phyloP scores from a whole-genome alignment of 202 grass and related monocot genomes.

The Saccharum hybrid region DNA sequence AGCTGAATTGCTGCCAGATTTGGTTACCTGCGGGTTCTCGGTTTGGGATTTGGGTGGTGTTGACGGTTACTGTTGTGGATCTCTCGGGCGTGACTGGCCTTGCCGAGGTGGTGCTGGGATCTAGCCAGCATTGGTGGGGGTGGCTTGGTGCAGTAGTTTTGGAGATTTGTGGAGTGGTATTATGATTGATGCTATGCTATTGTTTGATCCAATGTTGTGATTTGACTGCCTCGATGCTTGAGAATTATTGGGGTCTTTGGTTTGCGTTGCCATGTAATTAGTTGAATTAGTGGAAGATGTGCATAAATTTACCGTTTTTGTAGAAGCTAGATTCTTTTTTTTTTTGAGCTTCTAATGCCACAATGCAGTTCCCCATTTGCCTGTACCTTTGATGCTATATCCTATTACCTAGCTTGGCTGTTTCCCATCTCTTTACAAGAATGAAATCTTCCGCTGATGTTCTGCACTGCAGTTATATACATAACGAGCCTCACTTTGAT shows the following conservation, averaged over 20 bases:
- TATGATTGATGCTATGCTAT: neutral
- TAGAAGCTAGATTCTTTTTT: neutral
- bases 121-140: conserved; percentile 26
- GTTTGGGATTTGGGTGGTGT: conserved; percentile 24
- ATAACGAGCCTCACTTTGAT: neutral
- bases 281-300: neutral
- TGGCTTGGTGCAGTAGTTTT: neutral
- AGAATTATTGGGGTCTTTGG: neutral
- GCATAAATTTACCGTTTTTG: neutral
- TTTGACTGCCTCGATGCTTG: neutral
- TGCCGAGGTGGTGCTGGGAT: conserved; percentile 13
- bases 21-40: neutral
- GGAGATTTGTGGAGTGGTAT: neutral
- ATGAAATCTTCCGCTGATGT: neutral
- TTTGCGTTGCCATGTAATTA: neutral
- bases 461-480: neutral
- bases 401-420: neutral
- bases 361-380: neutral
- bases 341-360: neutral
- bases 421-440: neutral
- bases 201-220: conserved; percentile 6
- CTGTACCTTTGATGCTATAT: neutral
- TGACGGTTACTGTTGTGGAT: conserved; percentile 23
- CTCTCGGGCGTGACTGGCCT: neutral
- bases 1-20: conserved; percentile 45